A percentile compares a stretch with the other conserved stretches of the same genome.
Conservation (phyloP, 768 basidiomycete species). For the Tricholoma sp. region DNA sequence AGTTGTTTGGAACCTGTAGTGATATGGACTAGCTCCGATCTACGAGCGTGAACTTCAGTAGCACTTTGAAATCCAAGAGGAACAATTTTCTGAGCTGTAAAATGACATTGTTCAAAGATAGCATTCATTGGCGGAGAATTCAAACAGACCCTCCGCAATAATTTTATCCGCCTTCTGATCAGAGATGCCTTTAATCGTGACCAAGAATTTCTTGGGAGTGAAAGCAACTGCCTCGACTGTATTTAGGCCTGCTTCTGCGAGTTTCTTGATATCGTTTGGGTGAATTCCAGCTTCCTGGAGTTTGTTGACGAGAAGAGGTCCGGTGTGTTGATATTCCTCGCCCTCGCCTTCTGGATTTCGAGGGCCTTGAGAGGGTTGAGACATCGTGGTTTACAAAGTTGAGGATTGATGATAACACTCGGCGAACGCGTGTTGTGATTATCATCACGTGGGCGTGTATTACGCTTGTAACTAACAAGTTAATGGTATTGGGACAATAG, state of each 20-base stretch:
- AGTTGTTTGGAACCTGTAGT: conserved; percentile 96
- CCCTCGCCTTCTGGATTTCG: conserved; percentile 42
- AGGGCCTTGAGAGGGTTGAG: conserved; percentile 47
- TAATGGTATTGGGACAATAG: conserved; percentile 12
- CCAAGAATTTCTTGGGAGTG: conserved; percentile 89
- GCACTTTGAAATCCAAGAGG: conserved; percentile 98
- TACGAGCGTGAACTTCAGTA: conserved; percentile 92
- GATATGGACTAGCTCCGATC: conserved; percentile 93
- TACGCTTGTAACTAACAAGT: neutral
- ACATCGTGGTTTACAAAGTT: conserved; percentile 36
- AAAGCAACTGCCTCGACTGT: conserved; percentile 96
- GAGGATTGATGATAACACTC: too few species aligned
- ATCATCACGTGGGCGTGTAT: conserved; percentile 1
- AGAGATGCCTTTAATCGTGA: conserved; percentile 93
- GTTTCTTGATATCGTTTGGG: conserved; percentile 90
- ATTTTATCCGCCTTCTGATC: conserved; percentile 98
- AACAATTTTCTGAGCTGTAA: conserved; percentile 86
- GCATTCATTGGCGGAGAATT: neutral
- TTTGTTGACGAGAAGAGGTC: conserved; percentile 82
- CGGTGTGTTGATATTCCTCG: conserved; percentile 58
- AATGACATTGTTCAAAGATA: conserved; percentile 1
- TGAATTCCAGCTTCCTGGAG: conserved; percentile 86
- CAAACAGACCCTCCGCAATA: conserved; percentile 69
- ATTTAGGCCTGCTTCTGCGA: conserved; percentile 84
- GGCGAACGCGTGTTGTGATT: neutral